Percentiles rank a stretch among this genome's conserved stretches.
Evolutionary conservation across 2,329 filamentous ascomycete species (phyloP).

Genomic region (Colletotrichum cordylinicola): DNA sequence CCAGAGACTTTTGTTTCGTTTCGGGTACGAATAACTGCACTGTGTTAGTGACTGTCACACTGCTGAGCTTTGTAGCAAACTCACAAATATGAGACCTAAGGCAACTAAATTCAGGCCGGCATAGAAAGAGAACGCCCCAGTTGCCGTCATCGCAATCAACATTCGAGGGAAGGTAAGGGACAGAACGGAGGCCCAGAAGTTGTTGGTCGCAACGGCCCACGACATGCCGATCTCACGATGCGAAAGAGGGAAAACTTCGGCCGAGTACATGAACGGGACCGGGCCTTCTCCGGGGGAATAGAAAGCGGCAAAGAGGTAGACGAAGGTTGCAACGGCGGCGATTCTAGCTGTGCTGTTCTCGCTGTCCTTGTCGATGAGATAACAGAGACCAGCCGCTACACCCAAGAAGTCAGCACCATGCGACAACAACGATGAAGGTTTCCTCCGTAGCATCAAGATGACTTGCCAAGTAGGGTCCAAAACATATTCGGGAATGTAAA

Average conservation of each 20-base stretch:
- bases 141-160: constrained; percentile 38
- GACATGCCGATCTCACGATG: constrained; percentile 70
- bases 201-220: constrained; percentile 66
- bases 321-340: constrained; percentile 63
- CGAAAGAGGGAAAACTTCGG: constrained; percentile 69
- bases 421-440: not conserved
- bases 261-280: constrained; percentile 66
- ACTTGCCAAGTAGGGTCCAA: constrained; percentile 56
- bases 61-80: no score
- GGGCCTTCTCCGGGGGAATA: constrained; percentile 71
- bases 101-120: constrained; percentile 52
- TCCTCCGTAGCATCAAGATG: not conserved
- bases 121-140: constrained; percentile 50
- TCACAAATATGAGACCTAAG: constrained; percentile 49
- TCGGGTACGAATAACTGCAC: constrained; percentile 47
- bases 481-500: constrained; percentile 74
- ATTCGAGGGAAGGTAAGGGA: constrained; percentile 58
- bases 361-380: constrained; percentile 33
- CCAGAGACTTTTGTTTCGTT: constrained; percentile 55
- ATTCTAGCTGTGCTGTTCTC: constrained; percentile 48
- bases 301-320: constrained; percentile 70
- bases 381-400: constrained; percentile 43
- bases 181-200: constrained; percentile 58
- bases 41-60: accelerated
- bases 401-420: not conserved